Base-by-base conservation (phyloP, 768 basidiomycete species). In the Phlebiopsis flavidoalba region DNA sequence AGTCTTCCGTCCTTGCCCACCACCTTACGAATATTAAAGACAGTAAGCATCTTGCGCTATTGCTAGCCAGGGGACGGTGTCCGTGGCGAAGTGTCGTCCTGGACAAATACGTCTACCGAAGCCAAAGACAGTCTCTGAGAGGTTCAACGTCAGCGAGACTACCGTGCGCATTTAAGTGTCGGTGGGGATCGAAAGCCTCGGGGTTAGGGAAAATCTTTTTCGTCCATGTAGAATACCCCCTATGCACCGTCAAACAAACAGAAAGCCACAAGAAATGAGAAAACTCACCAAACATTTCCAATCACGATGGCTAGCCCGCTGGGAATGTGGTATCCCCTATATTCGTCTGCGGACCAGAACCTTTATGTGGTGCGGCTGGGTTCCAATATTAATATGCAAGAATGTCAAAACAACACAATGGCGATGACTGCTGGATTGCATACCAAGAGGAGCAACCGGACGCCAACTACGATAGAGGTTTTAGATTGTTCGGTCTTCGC, bases 211-310 rank as follows among this genome's bases (percentile, higher is more conserved):
- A 78, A 21, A 65, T 65, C 6, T 62, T 53, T n/a, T 45, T 75
- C 73, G 45, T 82, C 70, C n/a, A 48, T 74, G 76, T 1, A 75
- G 71, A 54, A 80, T 74, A 1, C 74, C 74, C 79, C 58, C 60
- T 19, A 31, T 19, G 21, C n/a, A n/a, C 26, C 26, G 22, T 26
- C 5, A 22, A 26, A n/a, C n/a, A n/a, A 31, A 12, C 50, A 31
- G 50, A 10, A 51, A 10, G n/a, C n/a, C n/a, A 15, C 12, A 7
- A 45, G 19, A 22, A 7, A 8, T 5, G 40, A 8, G 22, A 7
- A 47, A 10, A 31, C 61, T 31, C 22, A 59, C 61, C 61, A 62
- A 8, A 56, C 52, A 19, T 62, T 62, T 0, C 54, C 37, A 1
- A 62, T 21, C 0, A 62, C 48, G 15, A 49, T 53, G 10, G 72